Evolutionary conservation across 768 basidiomycete species (phyloP).

Genomic region (Leccinellum luteum): DNA sequence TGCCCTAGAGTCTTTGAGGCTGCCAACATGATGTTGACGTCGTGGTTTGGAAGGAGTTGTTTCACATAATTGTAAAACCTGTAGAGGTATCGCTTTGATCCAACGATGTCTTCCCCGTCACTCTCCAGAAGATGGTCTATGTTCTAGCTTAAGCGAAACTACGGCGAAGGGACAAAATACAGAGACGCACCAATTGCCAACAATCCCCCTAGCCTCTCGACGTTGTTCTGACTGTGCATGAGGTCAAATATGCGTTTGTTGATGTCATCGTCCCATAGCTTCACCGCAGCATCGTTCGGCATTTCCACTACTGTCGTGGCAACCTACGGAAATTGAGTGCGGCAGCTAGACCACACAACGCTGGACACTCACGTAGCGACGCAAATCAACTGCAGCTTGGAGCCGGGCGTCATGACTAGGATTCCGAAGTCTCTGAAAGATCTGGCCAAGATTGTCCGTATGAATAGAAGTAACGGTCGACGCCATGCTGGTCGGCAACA

Average conservation of each 20-base stretch:
- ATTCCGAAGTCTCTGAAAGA: conserved; percentile 66
- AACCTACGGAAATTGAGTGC: conserved; percentile 46
- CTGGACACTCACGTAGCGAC: conserved; percentile 60
- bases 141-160: conserved; percentile 6
- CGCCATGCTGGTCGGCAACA: conserved; percentile 48
- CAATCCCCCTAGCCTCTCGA: conserved; percentile 84
- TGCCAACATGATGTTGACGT: conserved; percentile 90
- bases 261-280: conserved; percentile 85
- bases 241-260: conserved; percentile 78
- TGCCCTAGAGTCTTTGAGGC: conserved; percentile 90
- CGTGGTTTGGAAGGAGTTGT: conserved; percentile 84
- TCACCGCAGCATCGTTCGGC: conserved; percentile 75
- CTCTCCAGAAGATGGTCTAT: conserved; percentile 73
- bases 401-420: conserved; percentile 61
- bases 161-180: background rate
- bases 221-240: conserved; percentile 74
- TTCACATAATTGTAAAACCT: conserved; percentile 93
- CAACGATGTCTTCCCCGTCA: conserved; percentile 77
- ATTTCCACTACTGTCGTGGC: conserved; percentile 72
- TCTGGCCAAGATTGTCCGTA: conserved; percentile 59
- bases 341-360: conserved; percentile 7
- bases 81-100: conserved; percentile 77
- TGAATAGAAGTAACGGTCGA: conserved; percentile 55
- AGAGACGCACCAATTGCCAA: conserved; percentile 72
- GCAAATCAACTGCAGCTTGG: conserved; percentile 68